A percentile compares a stretch with the other conserved stretches of the same genome.
Conservation (phyloP, 1,139 yeast genomes). For the Kodamaea suecica region DNA sequence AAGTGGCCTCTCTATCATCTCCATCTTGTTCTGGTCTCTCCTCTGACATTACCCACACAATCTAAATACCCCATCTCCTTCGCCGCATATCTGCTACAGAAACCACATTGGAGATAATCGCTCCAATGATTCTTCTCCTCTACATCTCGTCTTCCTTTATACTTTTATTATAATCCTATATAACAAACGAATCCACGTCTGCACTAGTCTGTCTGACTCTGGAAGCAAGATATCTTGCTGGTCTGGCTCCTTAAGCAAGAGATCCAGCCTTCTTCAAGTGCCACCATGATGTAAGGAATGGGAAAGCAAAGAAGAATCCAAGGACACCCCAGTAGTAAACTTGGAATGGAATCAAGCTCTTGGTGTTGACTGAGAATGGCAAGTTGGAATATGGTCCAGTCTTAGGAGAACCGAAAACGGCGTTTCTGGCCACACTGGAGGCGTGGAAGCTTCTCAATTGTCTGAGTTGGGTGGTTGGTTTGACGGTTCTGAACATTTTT, state of each 20-base stretch:
- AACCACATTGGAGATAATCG: too few species aligned
- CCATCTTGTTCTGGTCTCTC: too few species aligned
- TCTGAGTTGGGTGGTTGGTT: slow-evolving; percentile 27
- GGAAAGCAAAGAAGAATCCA: slow-evolving; percentile 57
- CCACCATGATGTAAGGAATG: slow-evolving; percentile 65
- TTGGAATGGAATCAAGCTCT: slow-evolving; percentile 78
- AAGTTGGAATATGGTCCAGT: slow-evolving; percentile 88
- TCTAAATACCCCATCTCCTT: too few species aligned
- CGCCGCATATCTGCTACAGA: too few species aligned
- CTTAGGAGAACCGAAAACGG: slow-evolving; percentile 48
- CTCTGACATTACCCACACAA: too few species aligned
- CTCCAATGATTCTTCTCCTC: too few species aligned
- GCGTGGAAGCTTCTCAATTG: slow-evolving; percentile 29
- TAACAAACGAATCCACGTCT: not conserved
- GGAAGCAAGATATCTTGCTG: too few species aligned
- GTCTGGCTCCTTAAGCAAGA: not conserved
- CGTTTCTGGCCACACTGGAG: slow-evolving; percentile 36
- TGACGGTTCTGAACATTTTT: slow-evolving; percentile 22
- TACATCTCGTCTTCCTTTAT: too few species aligned
- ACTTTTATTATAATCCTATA: not conserved
- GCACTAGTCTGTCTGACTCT: too few species aligned
- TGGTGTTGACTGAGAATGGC: slow-evolving; percentile 90
- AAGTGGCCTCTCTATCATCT: too few species aligned
- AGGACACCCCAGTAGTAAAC: slow-evolving; percentile 78
- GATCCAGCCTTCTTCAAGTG: slow-evolving; percentile 75